Base-by-base conservation (phyloP, 371 early-diverging fungal species). In the Lichtheimia ramosa region DNA sequence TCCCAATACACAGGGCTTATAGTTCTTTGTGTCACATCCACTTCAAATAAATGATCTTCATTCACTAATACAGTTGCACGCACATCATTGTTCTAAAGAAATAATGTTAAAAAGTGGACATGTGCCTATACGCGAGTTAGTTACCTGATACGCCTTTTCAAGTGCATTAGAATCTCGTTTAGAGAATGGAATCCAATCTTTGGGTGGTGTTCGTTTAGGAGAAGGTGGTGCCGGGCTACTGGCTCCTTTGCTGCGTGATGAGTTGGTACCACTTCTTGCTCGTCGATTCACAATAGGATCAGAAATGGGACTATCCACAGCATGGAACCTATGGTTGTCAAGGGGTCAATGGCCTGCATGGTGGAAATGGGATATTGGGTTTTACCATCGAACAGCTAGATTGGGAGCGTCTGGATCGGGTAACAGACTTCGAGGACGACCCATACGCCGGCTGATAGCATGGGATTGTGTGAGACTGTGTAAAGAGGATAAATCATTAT, bases 1-100 rank as follows among this genome's bases (percentile, higher is more conserved):
- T 84, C 79, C 95, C 95, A 93, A 62, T 91, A 94, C 13, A 93
- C 85, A 2, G 92, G 91, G 54, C 75, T 81, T 28, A 90, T 87
- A 54, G 86, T 88, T 63, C 83, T 72, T 56, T 83, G 84, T 21
- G 73, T 65, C 16, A 93, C 85, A 67, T 92, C 81, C 20, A 90
- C 92, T 71, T 93, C 90, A 62, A 87, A 91, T 34, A 94, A 74
- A 61, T 88, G 75, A 62, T 93, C 92, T 62, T 94, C 92, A 59
- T 85, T 86, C 10, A 83, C 85, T 15, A 77, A 70, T 14, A 86
- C 80, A 39, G 27, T 69, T 4, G 70, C 69, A 28, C 63, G 54
- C 21, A 65, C 66, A 41, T 68, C 72, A 46, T 63, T 63, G 43
- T 59, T 61, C 63, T 62, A 40, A 14, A 15, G 5, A 25, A 10